Base-by-base conservation (phyloP, 2,329 filamentous ascomycete species). In the Exserohilum turcica region DNA sequence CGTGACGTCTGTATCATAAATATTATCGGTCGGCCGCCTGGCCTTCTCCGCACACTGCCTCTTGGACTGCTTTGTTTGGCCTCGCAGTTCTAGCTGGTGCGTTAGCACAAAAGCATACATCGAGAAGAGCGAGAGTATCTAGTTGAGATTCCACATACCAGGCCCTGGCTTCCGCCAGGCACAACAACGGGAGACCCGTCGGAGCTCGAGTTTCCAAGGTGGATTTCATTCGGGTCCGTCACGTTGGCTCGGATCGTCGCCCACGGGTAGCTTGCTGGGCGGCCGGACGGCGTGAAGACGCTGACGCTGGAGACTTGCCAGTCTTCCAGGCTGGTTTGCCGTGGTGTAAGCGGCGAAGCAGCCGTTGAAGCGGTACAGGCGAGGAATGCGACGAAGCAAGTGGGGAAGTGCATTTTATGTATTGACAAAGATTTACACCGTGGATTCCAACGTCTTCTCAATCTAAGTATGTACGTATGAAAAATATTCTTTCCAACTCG, bases 1-100 rank as follows among this genome's bases (percentile, higher is more conserved):
- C 51, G 64, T 72, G 70, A 74, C 70, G 69, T 71, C 62, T 56
- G 46, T 48, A 50, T 62, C 59, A 66, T 64, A 60, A 57, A 63
- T 66, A 63, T 60, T 64, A 63, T 65, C 49, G 63, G 48, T 60
- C 57, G 49, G 47, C 60, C 50, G 55, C 61, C 59, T 64, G 54
- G 48, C 51, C 52, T 40, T 57, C 61, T 70, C 65, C 61, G 64
- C 66, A 66, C 57, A 40, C 16, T 38, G 21, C 57, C 61, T 64
- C 61, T 57, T 60, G 62, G 60, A 67, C 65, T 49, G 44, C 64
- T 57, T 61, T 64, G 63, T 33, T 33, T 56, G 33, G 68, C 67
- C 12, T 48, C 31, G 54, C 67, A 71, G 46, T 67, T 66, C 58
- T 61, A 16, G 3, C 8, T 6, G 8, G 44, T n/a, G n/a, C 2